Conservation (phyloP, 495 filamentous ascomycete genomes). For the Beverwykella pulmonaria region DNA sequence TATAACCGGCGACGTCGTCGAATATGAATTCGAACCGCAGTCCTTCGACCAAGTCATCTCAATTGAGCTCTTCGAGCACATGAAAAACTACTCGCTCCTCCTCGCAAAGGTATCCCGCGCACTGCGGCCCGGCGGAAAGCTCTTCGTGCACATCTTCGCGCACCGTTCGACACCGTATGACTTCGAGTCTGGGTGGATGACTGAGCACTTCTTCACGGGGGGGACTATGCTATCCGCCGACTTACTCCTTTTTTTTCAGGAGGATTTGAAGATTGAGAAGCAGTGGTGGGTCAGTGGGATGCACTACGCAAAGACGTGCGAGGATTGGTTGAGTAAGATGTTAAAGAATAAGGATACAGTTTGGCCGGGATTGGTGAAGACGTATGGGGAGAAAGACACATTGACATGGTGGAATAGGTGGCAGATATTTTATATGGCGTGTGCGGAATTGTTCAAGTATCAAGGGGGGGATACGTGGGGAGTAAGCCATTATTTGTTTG, state of each 20-base stretch:
- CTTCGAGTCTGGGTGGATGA: slow-evolving; percentile 74
- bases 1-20: slow-evolving; percentile 63
- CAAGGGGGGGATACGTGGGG: slow-evolving; percentile 66
- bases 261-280: slow-evolving; percentile 57
- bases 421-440: slow-evolving; percentile 71
- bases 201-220: slow-evolving; percentile 66
- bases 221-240: slow-evolving; percentile 71
- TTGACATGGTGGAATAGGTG: slow-evolving; percentile 65
- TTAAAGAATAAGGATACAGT: slow-evolving; percentile 55
- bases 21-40: slow-evolving; percentile 59
- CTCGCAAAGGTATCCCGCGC: slow-evolving; percentile 61
- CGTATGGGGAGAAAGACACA: slow-evolving; percentile 60
- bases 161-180: slow-evolving; percentile 66
- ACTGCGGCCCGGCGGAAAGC: slow-evolving; percentile 61
- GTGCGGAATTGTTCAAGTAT: slow-evolving; percentile 65
- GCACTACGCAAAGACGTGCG: slow-evolving; percentile 67
- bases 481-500: slow-evolving; percentile 64
- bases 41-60: slow-evolving; percentile 63
- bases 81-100: slow-evolving; percentile 71
- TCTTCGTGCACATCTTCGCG: slow-evolving; percentile 67
- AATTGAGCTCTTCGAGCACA: slow-evolving; percentile 72
- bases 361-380: slow-evolving; percentile 61
- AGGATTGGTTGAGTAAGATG: slow-evolving; percentile 63
- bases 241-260: slow-evolving; percentile 65
- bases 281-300: slow-evolving; percentile 69